phyloP scores from a whole-genome alignment of 192 early-diverging fungal species.

The Bifiguratus adelaidae region DNA sequence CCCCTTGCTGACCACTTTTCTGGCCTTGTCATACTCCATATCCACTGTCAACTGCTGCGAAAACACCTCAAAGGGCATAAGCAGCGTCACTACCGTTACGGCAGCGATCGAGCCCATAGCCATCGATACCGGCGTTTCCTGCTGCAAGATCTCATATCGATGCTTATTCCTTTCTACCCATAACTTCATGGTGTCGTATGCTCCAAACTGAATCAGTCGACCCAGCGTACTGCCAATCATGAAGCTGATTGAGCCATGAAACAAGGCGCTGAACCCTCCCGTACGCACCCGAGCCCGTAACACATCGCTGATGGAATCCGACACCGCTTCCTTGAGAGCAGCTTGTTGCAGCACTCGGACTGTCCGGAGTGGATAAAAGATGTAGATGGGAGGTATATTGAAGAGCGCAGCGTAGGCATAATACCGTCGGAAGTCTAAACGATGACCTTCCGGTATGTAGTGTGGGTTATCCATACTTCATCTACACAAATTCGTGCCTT shows the following conservation, averaged over 20 bases:
- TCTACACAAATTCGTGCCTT: not conserved
- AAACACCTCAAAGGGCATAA: conserved; percentile 26
- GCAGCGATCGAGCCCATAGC: conserved; percentile 20
- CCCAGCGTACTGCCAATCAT: conserved; percentile 14
- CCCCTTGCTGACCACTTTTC: no score
- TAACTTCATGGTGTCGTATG: conserved; percentile 17
- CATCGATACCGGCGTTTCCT: conserved; percentile 9
- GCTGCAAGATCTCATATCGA: conserved; percentile 6
- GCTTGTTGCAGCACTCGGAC: conserved; percentile 23
- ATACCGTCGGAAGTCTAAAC: conserved; percentile 22
- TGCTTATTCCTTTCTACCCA: conserved; percentile 13
- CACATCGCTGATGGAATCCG: conserved; percentile 22
- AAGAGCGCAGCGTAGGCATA: conserved; percentile 23
- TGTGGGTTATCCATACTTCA: not conserved
- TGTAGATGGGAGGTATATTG: conserved; percentile 21
- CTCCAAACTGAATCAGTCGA: conserved; percentile 24
- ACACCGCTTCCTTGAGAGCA: conserved; percentile 16
- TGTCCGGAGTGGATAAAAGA: conserved; percentile 26
- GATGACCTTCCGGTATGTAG: no score
- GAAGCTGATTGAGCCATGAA: conserved; percentile 19
- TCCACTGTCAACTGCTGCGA: conserved; percentile 2
- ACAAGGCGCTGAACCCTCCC: conserved; percentile 19
- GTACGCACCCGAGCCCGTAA: conserved; percentile 19
- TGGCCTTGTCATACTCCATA: not conserved
- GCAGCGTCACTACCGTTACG: conserved; percentile 18